These are phyloP conservation scores for Hydnomerulius pinastri DNA, from an alignment of 768 basidiomycete genomes.

Conservation along the genomic window DNA sequence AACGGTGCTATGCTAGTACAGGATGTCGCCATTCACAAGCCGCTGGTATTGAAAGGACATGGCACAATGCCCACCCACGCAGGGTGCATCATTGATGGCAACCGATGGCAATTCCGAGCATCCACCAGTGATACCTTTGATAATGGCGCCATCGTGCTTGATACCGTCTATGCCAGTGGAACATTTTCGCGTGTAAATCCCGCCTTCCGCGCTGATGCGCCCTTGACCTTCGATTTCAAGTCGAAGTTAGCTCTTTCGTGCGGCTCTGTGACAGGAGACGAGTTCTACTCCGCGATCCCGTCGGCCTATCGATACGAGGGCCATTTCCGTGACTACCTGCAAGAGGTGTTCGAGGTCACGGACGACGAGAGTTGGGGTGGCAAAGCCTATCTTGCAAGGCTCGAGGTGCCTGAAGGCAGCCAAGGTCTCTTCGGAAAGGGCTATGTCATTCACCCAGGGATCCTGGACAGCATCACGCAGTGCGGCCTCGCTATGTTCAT, in stretches of 20 bases:
- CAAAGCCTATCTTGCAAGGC: conserved; percentile 12
- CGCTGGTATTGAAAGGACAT: conserved; percentile 8
- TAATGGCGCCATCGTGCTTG: conserved; percentile 10
- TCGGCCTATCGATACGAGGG: conserved; percentile 11
- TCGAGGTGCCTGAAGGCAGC: conserved; percentile 12
- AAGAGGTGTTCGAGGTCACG: conserved; percentile 5
- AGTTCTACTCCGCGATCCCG: conserved; percentile 13
- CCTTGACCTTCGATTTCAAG: conserved; percentile 5
- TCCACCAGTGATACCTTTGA: conserved; percentile 9
- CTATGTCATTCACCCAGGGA: conserved; percentile 23
- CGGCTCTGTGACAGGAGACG: conserved; percentile 11
- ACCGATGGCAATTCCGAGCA: conserved; percentile 16
- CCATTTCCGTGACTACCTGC: conserved; percentile 14
- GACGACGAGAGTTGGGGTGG: conserved; percentile 11
- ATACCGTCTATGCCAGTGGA: conserved; percentile 14
- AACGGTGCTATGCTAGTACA: conserved; percentile 16
- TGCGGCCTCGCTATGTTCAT: conserved; percentile 15
- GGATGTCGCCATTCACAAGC: conserved; percentile 16
- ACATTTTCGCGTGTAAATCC: conserved; percentile 11
- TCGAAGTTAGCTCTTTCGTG: conserved; percentile 1
- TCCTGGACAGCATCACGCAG: conserved; percentile 19
- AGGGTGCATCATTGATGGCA: conserved; percentile 10
- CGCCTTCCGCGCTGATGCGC: conserved; percentile 3
- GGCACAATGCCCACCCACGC: conserved; percentile 7
- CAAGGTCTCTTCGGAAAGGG: conserved; percentile 12